These are phyloP conservation scores for Selenicereus undatus DNA, from an alignment of 148 eudicot genomes.

Conservation along the genomic window DNA sequence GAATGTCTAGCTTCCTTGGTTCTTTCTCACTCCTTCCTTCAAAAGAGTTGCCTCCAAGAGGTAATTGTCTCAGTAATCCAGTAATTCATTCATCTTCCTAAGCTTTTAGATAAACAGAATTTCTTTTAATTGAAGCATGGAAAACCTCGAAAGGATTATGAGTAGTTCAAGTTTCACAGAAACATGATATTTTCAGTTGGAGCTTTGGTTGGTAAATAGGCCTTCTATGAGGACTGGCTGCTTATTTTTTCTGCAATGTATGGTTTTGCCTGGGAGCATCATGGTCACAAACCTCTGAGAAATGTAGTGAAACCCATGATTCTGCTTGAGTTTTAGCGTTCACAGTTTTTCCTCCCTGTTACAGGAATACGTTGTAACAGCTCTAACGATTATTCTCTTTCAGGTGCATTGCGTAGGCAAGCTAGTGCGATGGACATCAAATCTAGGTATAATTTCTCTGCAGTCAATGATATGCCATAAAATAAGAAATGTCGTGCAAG, in stretches of 20 bases:
- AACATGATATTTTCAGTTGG: neutral
- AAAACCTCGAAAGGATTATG: neutral
- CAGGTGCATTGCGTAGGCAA: conserved; percentile 50
- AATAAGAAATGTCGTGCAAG: neutral
- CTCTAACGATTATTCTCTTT: conserved; percentile 20
- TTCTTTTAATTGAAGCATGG: too few relatives aligned
- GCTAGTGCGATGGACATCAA: conserved; percentile 44
- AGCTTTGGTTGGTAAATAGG: neutral
- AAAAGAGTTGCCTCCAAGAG: conserved; percentile 47
- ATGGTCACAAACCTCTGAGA: too few relatives aligned
- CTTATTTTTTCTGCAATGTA: too few relatives aligned
- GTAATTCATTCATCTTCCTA: neutral
- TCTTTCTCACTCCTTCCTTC: conserved; percentile 56
- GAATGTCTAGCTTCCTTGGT: conserved; percentile 68
- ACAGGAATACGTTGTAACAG: neutral
- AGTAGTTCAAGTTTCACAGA: neutral
- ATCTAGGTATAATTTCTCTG: conserved; percentile 43
- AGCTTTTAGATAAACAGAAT: neutral
- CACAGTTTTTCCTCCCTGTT: neutral
- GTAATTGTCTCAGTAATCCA: conserved; percentile 25
- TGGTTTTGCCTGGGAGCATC: too few relatives aligned
- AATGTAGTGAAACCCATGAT: too few relatives aligned
- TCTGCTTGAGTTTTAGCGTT: too few relatives aligned
- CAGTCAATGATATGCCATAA: conserved; percentile 10
- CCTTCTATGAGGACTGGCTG: neutral